Evolutionary conservation across 345 rosid species (phyloP).

Genomic region (Hibiscus syriacus): DNA sequence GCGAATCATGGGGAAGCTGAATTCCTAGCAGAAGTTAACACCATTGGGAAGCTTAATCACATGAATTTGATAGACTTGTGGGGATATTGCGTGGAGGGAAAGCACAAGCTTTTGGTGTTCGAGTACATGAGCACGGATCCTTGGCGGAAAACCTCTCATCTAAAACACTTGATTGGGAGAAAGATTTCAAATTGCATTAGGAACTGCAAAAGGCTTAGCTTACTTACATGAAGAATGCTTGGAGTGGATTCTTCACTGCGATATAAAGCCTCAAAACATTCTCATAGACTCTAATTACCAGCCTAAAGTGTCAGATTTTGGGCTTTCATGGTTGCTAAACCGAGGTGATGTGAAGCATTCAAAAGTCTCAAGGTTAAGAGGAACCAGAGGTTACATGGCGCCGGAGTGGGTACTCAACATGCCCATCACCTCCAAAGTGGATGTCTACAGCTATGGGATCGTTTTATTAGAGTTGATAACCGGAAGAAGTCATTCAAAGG

Average conservation of each 20-base stretch:
- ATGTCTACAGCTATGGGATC: conserved; percentile 37
- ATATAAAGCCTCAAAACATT: conserved; percentile 32
- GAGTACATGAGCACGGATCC: conserved; percentile 20
- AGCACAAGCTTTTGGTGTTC: conserved; percentile 23
- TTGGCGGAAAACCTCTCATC: conserved; percentile 7
- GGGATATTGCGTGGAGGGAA: conserved; percentile 28
- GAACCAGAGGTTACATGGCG: conserved; percentile 29
- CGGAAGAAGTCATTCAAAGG: background rate
- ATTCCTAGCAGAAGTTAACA: conserved; percentile 33
- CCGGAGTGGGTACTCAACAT: conserved; percentile 20
- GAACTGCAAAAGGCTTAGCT: conserved; percentile 27
- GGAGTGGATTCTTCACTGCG: conserved; percentile 31
- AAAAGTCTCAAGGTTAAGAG: conserved; percentile 14
- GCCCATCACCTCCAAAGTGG: conserved; percentile 35
- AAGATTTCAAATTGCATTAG: conserved; percentile 20
- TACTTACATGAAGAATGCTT: conserved; percentile 36
- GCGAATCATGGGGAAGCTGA: conserved; percentile 28
- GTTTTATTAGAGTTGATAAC: conserved; percentile 33
- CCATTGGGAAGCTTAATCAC: conserved; percentile 33
- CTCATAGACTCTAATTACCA: conserved; percentile 13
- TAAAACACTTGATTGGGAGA: conserved; percentile 17
- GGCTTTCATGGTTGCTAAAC: conserved; percentile 16
- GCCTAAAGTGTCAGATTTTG: conserved; percentile 24
- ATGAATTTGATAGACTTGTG: conserved; percentile 28
- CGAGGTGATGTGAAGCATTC: conserved; percentile 7